These are phyloP conservation scores for Polytrichum formosum DNA, from an alignment of 225 moss, liverwort and hornwort species.

Conservation along the genomic window DNA sequence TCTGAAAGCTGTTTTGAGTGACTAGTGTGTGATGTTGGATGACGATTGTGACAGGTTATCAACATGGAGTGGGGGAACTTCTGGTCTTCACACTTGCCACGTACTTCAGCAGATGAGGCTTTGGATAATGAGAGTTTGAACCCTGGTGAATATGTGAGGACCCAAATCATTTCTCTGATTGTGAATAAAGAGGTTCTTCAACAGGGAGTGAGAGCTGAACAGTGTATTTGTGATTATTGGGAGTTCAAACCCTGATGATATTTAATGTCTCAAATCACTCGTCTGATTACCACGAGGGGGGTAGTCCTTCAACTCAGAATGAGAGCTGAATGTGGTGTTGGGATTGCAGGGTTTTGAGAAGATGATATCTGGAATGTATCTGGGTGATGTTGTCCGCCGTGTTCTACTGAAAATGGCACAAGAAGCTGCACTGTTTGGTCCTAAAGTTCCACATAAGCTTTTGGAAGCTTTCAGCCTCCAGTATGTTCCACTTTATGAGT, in stretches of 20 bases:
- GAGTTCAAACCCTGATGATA: conserved; percentile 56
- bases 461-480: conserved; percentile 73
- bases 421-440: conserved; percentile 83
- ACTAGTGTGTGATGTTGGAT: neutral
- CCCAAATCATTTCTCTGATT: conserved; percentile 5
- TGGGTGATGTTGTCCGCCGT: conserved; percentile 90
- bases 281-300: conserved; percentile 1
- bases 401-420: conserved; percentile 84
- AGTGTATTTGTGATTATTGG: neutral
- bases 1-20: too few species aligned
- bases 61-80: conserved; percentile 78
- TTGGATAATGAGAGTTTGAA: conserved; percentile 56
- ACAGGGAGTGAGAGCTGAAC: neutral
- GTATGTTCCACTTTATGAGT: conserved; percentile 22
- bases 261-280: conserved; percentile 22
- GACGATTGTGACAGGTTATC: conserved; percentile 38
- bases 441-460: conserved; percentile 67
- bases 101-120: conserved; percentile 45
- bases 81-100: conserved; percentile 59
- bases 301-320: neutral
- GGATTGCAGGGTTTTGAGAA: conserved; percentile 90
- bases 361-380: conserved; percentile 94
- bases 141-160: conserved; percentile 59
- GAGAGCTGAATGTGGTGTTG: conserved; percentile 12
- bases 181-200: neutral